Percentiles rank a stretch among this genome's conserved stretches.
Conservation (phyloP, 148 eudicot species). For the Rhododendron ovatum region DNA sequence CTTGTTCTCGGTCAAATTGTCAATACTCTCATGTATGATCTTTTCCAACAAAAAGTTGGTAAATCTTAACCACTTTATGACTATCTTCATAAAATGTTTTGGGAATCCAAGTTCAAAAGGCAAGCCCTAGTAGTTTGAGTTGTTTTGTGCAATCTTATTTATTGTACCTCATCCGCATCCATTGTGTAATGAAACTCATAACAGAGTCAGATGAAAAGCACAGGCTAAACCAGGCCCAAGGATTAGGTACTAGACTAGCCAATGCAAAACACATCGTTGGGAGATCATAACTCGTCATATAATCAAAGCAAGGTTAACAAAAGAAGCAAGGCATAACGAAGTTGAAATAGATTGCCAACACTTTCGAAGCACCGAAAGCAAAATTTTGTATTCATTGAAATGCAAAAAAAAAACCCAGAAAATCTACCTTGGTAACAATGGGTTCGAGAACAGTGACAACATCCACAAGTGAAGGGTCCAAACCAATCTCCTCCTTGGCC, state of each 20-base stretch:
- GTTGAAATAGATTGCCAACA: background rate
- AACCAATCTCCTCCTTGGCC: slow-evolving; percentile 59
- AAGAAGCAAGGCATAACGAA: background rate
- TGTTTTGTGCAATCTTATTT: no score
- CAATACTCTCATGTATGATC: background rate
- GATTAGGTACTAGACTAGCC: no score
- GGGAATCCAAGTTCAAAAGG: background rate
- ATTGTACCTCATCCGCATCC: background rate
- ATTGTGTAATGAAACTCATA: background rate
- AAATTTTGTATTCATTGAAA: background rate
- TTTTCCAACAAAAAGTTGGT: background rate
- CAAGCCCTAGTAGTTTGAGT: background rate
- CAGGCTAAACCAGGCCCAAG: background rate
- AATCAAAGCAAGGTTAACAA: background rate
- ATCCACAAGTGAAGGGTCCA: slow-evolving; percentile 46
- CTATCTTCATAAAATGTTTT: background rate
- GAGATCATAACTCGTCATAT: background rate
- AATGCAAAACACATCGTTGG: background rate
- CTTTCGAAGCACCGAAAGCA: no score
- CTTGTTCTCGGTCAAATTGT: background rate
- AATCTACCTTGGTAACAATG: slow-evolving; percentile 24
- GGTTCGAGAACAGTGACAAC: slow-evolving; percentile 38
- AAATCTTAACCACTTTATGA: background rate
- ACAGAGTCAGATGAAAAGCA: background rate
- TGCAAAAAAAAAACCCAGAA: background rate